A percentile compares a stretch with the other conserved stretches of the same genome.
phyloP scores from a whole-genome alignment of 176 grass and related monocot genomes.

The Alopecurus myosuroides region DNA sequence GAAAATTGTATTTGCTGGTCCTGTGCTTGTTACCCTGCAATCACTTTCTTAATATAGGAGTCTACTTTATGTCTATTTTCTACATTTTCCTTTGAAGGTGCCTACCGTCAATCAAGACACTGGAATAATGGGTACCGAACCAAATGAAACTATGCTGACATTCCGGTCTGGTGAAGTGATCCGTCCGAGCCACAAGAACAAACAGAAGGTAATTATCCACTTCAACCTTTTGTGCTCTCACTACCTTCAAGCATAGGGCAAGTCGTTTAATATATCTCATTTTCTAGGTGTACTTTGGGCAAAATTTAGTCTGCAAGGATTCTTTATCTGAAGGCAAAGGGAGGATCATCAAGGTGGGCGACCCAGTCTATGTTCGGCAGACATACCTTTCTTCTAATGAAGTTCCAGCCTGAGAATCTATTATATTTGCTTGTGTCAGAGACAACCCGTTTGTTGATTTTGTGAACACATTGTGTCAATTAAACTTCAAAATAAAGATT shows the following conservation, averaged over 20 bases:
- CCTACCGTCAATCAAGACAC: no score
- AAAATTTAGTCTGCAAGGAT: constrained; percentile 82
- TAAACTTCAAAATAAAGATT: neutral
- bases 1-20: no score
- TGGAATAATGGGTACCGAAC: neutral
- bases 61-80: no score
- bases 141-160: constrained; percentile 3
- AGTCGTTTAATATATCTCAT: neutral
- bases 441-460: neutral
- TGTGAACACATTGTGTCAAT: neutral
- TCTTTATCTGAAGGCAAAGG: constrained; percentile 35
- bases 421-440: neutral
- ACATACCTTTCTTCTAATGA: constrained; percentile 44
- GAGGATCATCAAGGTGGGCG: constrained; percentile 50
- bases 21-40: no score
- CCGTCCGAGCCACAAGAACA: neutral
- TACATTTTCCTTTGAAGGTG: no score
- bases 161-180: constrained; percentile 1
- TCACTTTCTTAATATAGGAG: neutral
- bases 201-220: neutral
- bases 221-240: neutral
- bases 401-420: constrained; percentile 35
- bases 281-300: constrained; percentile 72
- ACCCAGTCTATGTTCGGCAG: constrained; percentile 52
- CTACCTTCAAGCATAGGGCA: neutral